Conservation (phyloP, 345 rosid species). For the Eucalyptus polybractea region DNA sequence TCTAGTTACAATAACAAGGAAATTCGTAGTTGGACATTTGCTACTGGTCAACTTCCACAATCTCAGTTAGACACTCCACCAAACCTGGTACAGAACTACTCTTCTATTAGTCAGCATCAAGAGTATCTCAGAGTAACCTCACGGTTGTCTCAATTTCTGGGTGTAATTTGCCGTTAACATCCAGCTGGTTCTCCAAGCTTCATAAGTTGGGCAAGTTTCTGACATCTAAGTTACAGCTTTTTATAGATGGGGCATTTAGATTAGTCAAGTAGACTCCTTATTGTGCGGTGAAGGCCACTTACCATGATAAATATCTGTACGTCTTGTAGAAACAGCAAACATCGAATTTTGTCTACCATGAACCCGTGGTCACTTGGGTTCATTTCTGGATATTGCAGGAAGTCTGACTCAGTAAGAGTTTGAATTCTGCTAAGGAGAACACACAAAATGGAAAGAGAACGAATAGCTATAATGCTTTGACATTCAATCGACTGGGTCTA, state of each 20-base stretch:
- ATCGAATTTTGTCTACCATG: background rate
- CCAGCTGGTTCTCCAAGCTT: background rate
- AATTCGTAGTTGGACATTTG: background rate
- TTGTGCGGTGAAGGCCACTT: background rate
- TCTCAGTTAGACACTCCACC: background rate
- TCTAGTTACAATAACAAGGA: background rate
- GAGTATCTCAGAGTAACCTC: background rate
- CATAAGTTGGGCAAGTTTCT: background rate
- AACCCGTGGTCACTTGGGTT: background rate
- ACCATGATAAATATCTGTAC: background rate
- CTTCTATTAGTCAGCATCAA: background rate
- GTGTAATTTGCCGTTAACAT: background rate
- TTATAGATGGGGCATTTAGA: background rate
- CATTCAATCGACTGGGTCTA: background rate
- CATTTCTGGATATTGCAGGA: background rate
- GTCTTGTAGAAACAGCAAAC: background rate
- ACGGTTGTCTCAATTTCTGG: background rate
- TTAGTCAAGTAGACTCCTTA: background rate
- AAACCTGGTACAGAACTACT: background rate
- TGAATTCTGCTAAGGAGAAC: background rate
- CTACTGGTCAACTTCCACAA: background rate
- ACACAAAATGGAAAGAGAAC: background rate
- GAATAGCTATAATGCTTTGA: background rate
- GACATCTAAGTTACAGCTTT: background rate
- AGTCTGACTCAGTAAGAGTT: background rate